Evolutionary conservation across 106 monocot genomes (phyloP).

Genomic region (Dendrobium nobile): DNA sequence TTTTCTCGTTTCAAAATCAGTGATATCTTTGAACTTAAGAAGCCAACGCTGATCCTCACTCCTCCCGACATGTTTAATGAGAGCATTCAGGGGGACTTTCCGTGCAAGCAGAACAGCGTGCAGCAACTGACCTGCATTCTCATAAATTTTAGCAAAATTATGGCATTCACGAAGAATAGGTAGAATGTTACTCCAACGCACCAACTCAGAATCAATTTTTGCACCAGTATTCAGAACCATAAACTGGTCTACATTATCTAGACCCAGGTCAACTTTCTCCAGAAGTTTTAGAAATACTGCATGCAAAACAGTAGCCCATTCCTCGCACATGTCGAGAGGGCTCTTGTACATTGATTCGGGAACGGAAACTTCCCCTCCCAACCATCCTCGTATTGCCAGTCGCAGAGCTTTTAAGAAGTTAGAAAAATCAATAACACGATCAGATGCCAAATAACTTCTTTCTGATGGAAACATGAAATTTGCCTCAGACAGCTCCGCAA

Average conservation of each 20-base stretch:
- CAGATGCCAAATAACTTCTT: background rate
- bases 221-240: conserved; percentile 2
- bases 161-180: conserved; percentile 36
- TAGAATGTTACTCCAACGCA: conserved; percentile 28
- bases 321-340: conserved; percentile 6
- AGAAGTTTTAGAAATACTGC: conserved; percentile 33
- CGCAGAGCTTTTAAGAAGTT: conserved; percentile 33
- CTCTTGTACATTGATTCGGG: conserved; percentile 1
- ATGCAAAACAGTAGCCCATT: conserved; percentile 27
- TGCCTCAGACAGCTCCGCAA: conserved; percentile 21
- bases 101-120: conserved; percentile 32
- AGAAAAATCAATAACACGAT: conserved; percentile 24
- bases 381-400: conserved; percentile 8
- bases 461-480: conserved; percentile 9
- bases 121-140: conserved; percentile 30
- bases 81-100: conserved; percentile 42
- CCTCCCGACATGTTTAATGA: conserved; percentile 40
- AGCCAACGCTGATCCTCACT: conserved; percentile 47
- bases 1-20: conserved; percentile 54
- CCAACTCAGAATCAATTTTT: conserved; percentile 17
- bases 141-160: conserved; percentile 45
- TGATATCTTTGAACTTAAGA: conserved; percentile 54
- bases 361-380: conserved; percentile 3
- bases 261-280: conserved; percentile 20
- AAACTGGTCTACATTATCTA: conserved; percentile 15